Evolutionary conservation across 2,329 filamentous ascomycete species (phyloP), one percentile per base, ranked within the genome.

Genomic region (Neonectria magnoliae): DNA sequence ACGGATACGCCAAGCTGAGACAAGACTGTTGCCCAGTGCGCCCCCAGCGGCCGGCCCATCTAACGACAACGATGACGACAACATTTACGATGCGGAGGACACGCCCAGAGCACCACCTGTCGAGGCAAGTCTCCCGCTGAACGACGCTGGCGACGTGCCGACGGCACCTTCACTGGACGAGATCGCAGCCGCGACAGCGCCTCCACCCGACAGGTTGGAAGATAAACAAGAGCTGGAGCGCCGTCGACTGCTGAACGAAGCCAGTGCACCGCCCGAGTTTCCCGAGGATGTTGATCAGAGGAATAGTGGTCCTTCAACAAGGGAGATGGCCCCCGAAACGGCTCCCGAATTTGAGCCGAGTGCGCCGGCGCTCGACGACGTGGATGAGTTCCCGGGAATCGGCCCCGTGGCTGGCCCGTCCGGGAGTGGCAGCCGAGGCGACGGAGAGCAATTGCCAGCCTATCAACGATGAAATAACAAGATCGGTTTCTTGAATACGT

Each of bases 141-240:
- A 55, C 18, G 64, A 62, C 5, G 64, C 69, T 5, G 68, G 68
- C 11, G 70, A 53, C 50, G 79, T 70, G 3, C 80, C 81, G 6
- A 83, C 81, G 5, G 84, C 79, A 2, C 86, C 81, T 2, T 81
- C 82, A 0, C 73, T 83, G n/a, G 82, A 82, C 18, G 83, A 84
- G 8, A 56, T 87, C 5, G 73, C 61, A 22, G 69, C 60, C 10
- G 70, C 62, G 25, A 69, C 70, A 5, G 70, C 77, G 67, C 67
- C 76, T 22, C 66, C 80, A 3, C 82, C 79, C 10, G 67, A 59
- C 13, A 38, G 54, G 5, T 63, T 57, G 14, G 92, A 96, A 60
- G 94, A 97, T 77, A 96, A 97, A 76, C 89, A 90, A 71, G 93
- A 97, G 75, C 81, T 93, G 7, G 91, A 94, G 75, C 84, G 89